Base-by-base conservation (phyloP, 768 basidiomycete genomes). In the Phanerodontia chrysosporium region DNA sequence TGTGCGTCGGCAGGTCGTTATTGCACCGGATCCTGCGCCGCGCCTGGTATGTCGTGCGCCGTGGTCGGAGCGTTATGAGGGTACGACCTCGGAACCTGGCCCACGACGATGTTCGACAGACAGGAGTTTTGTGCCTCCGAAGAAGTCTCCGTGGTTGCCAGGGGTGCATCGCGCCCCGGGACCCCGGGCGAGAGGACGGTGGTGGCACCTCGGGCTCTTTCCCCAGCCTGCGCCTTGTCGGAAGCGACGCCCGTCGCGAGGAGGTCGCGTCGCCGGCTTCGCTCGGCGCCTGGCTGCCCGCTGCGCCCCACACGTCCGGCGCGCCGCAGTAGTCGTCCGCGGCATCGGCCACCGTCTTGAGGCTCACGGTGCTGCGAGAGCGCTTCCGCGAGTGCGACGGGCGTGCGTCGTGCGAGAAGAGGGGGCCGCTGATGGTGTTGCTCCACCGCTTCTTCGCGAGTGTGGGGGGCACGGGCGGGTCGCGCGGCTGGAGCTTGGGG, bases 391-490 rank as follows among this genome's bases (percentile, higher is more conserved):
- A 7, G 49, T 35, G 48, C 2, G 30, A 8, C 3, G 42, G 55
- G 8, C 46, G 39, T 18, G 39, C 9, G 4, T 10, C 39, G 14
- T 32, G 18, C 21, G 51, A 10, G 35, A 49, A 29, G 51, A 53
- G 8, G 36, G 35, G 35, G 18, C 32, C 39, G 25, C 30, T 45
- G 42, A 58, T 39, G 55, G 29, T 42, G 42, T 42, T 42, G 54
- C 48, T 35, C 54, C 52, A 44, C 13, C 55, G 32, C 51, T 59
- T 63, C 51, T 59, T 57, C n/a, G 58, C 58, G 18, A 63, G 51
- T 7, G 48, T 48, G 25, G 62, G 62, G 6, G 62, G 62, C 24
- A 63, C 58, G 18, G 62, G 62, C 22, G 58, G 57, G 39, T 62
- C 61, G 18, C 58, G 51, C 5, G 36, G 45, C 22, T 28, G 42